Conservation (phyloP, 139 green algal genomes). For the Pycnococcus provasolii region DNA sequence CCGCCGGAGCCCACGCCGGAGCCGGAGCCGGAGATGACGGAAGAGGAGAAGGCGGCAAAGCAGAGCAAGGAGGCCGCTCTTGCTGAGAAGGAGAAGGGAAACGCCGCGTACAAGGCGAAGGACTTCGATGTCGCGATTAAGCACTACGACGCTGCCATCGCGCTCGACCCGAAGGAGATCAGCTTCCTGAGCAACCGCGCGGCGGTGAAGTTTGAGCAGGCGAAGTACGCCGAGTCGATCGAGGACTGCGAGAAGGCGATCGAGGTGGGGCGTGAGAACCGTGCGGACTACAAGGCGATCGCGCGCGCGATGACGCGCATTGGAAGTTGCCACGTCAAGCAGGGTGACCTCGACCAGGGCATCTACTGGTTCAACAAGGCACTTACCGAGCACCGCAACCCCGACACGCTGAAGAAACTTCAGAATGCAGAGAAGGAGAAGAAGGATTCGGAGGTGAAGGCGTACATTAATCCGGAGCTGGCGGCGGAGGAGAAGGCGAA, state of each 20-base stretch:
- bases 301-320: slow-evolving; percentile 78
- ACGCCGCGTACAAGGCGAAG: slow-evolving; percentile 85
- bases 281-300: slow-evolving; percentile 85
- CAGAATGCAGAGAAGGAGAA: slow-evolving; percentile 77
- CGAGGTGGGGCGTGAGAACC: slow-evolving; percentile 65
- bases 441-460: slow-evolving; percentile 58
- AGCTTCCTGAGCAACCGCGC: slow-evolving; percentile 92
- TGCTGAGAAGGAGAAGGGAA: slow-evolving; percentile 78
- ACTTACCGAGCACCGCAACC: slow-evolving; percentile 79
- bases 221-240: slow-evolving; percentile 64
- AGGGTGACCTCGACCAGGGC: slow-evolving; percentile 56
- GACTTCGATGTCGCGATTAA: slow-evolving; percentile 75
- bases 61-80: slow-evolving; percentile 32
- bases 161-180: slow-evolving; percentile 78
- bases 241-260: slow-evolving; percentile 78
- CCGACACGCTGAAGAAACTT: slow-evolving; percentile 90
- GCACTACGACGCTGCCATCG: slow-evolving; percentile 78
- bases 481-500: slow-evolving; percentile 66
- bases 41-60: slow-evolving; percentile 28
- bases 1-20: slow-evolving; percentile 26
- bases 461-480: slow-evolving; percentile 77
- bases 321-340: slow-evolving; percentile 75
- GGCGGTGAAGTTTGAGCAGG: slow-evolving; percentile 86
- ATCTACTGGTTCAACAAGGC: slow-evolving; percentile 71
- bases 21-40: slow-evolving; percentile 18